Base-by-base conservation (phyloP, 1,139 yeast species). In the Geotrichum aggregatum region DNA sequence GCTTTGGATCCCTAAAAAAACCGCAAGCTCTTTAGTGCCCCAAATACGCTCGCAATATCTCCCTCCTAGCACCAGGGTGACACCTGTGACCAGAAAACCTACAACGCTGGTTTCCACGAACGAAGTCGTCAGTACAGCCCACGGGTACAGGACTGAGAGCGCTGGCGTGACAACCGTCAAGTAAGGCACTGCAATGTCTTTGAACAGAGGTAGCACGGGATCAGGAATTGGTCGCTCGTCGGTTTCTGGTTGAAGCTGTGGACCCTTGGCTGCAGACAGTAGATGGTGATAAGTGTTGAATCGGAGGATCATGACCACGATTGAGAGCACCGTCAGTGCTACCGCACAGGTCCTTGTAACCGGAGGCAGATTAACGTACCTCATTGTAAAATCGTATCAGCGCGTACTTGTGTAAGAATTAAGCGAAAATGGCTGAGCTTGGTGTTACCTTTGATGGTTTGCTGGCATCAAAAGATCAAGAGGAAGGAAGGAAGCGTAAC, bases 71-170 rank as follows among this genome's bases (percentile, higher is more conserved):
- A 73, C 72, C 52, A 87, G 67, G 10, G 84, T 73, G 1, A 72
- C 58, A 5, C 76, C 63, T 1, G 87, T 78, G 3, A 79, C 55
- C 4, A 77, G 11, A 54, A 81, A 76, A 39, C 79, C 74, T 56
- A 82, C 61, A 1, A 83, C 51, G 18, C 80, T 71, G 28, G 78
- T 76, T 63, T 88, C 96, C 1, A 87, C 82, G 66, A 87, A 85
- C 16, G 87, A 76, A 0, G 94, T 76, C 1, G 87, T 78, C 33
- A 82, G 62, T n/a, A 87, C 60, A 1, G 87, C 87, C 91, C 95
- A 85, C 3, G 96, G 95, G 57, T 80, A 76, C 54, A 70, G 70
- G 3, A 83, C 63, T 0, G 86, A 77, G 50, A 75, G 71, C 21
- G 76, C 71, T 3, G 96, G 96, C 2, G 48, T 44, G 4, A 87